Evolutionary conservation across 306 rosid genomes (phyloP).

Genomic region (Ormosia emarginata): DNA sequence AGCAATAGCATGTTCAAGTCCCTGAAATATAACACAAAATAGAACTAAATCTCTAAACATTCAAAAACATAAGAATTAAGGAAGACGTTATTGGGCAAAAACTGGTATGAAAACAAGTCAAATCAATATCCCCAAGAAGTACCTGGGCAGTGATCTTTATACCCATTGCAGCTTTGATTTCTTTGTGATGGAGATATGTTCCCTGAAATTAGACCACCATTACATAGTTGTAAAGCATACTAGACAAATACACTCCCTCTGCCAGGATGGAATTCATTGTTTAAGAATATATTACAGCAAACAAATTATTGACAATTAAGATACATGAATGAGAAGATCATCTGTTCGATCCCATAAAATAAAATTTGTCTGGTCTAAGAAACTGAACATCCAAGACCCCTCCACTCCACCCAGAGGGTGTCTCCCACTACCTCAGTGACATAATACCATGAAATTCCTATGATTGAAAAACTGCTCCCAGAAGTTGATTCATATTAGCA

Average conservation of each 20-base stretch:
- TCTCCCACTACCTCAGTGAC: background rate
- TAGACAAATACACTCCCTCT: background rate
- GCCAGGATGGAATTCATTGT: background rate
- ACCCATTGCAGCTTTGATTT: constrained; percentile 99
- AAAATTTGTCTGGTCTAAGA: background rate
- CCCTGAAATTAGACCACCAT: constrained; percentile 64
- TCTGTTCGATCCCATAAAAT: background rate
- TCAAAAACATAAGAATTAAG: background rate
- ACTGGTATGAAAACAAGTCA: constrained; percentile 4
- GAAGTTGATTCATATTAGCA: background rate
- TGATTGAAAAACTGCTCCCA: background rate
- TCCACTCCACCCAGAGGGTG: background rate
- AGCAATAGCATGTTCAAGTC: constrained; percentile 96
- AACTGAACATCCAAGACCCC: background rate
- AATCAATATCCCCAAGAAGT: constrained; percentile 24
- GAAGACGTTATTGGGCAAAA: background rate
- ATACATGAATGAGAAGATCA: background rate
- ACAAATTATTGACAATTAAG: background rate
- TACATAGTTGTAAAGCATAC: background rate
- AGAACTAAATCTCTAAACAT: background rate
- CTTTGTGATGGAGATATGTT: constrained; percentile 78
- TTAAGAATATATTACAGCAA: background rate
- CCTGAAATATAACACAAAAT: constrained; percentile 46
- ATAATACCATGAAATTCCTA: background rate
- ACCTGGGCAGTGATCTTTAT: constrained; percentile 97